Evolutionary conservation across 2,329 filamentous ascomycete species (phyloP).

Genomic region (Exophiala xenobiotica): DNA sequence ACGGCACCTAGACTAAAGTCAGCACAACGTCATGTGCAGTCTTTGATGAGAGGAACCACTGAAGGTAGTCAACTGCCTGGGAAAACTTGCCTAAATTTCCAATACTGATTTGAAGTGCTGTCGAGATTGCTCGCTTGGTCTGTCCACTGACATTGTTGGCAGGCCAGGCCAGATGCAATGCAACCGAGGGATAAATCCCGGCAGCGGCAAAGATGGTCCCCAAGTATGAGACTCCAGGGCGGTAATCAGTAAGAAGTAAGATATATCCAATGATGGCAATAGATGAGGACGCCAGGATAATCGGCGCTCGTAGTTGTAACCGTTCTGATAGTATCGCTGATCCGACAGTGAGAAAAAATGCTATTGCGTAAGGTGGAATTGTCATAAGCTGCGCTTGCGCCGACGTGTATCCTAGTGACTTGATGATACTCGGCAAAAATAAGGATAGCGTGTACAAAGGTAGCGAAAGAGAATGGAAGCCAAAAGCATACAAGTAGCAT

Average conservation of each 20-base stretch:
- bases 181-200: conserved; percentile 64
- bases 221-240: conserved; percentile 58
- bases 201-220: conserved; percentile 64
- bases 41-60: not conserved
- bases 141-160: conserved; percentile 71
- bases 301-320: conserved; percentile 58
- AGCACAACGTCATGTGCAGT: no score
- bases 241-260: conserved; percentile 55
- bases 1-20: conserved; percentile 44
- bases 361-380: conserved; percentile 64
- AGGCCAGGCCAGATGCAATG: conserved; percentile 63
- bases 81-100: conserved; percentile 59
- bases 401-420: conserved; percentile 42
- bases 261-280: conserved; percentile 64
- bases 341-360: conserved; percentile 58
- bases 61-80: not conserved
- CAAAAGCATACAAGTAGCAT: conserved; percentile 70
- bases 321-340: conserved; percentile 63
- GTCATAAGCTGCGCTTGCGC: conserved; percentile 55
- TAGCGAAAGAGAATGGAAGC: conserved; percentile 72
- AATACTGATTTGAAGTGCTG: conserved; percentile 70
- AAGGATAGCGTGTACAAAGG: conserved; percentile 45
- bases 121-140: conserved; percentile 67
- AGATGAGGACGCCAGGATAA: conserved; percentile 59
- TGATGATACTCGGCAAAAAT: conserved; percentile 46